phyloP scores from a whole-genome alignment of 495 filamentous ascomycete genomes.

The Xylaria cubensis region DNA sequence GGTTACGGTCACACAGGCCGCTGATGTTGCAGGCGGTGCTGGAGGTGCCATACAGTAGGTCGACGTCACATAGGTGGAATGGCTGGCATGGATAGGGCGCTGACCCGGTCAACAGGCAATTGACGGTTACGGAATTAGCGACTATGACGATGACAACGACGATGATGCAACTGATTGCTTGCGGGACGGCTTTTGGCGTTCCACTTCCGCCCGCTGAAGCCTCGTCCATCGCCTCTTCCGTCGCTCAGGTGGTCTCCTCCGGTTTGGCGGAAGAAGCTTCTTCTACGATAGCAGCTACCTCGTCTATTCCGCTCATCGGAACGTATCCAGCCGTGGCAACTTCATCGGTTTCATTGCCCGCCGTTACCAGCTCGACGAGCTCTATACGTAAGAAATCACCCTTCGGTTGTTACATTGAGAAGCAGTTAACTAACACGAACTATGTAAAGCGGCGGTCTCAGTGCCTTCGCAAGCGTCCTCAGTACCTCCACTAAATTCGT shows the following conservation, averaged over 20 bases:
- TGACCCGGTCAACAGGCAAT: constrained; percentile 10
- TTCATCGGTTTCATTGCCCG: not conserved
- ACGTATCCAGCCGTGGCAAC: constrained; percentile 17
- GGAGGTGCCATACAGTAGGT: not conserved
- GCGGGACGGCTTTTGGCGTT: constrained; percentile 26
- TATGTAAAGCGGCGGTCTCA: not conserved
- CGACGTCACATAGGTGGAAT: not conserved
- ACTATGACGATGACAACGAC: constrained; percentile 39
- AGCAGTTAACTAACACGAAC: not conserved
- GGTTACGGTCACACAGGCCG: constrained; percentile 15
- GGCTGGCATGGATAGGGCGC: not conserved
- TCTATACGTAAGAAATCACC: constrained; percentile 13
- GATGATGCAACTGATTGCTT: constrained; percentile 40
- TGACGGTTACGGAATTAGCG: constrained; percentile 32
- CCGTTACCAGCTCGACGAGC: not conserved
- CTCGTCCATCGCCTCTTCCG: constrained; percentile 35
- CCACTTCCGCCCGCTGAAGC: constrained; percentile 29
- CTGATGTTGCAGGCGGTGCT: not conserved
- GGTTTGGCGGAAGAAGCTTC: constrained; percentile 6
- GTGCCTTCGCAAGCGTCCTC: constrained; percentile 5
- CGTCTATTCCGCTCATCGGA: constrained; percentile 6
- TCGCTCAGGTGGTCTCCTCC: constrained; percentile 32
- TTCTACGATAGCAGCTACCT: constrained; percentile 13
- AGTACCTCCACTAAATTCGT: not conserved
- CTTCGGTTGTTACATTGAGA: not conserved